Evolutionary conservation across 306 rosid genomes (phyloP).

Genomic region (Rosa chinensis): DNA sequence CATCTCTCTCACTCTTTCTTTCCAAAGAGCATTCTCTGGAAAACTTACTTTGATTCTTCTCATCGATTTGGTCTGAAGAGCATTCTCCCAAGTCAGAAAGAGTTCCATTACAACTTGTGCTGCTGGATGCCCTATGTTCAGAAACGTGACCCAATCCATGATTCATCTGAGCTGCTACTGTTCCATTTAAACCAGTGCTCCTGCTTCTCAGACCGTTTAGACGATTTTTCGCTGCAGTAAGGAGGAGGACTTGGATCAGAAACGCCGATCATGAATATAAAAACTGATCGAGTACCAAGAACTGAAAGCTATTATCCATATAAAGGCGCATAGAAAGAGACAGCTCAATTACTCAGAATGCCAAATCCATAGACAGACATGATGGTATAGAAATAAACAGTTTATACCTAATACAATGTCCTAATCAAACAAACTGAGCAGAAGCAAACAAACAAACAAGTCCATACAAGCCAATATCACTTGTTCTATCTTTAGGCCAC

Average conservation of each 20-base stretch:
- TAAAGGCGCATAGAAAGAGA: background rate
- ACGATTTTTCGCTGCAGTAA: slow-evolving; percentile 58
- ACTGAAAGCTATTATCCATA: background rate
- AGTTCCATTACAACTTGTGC: slow-evolving; percentile 32
- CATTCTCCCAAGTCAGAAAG: slow-evolving; percentile 44
- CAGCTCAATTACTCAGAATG: background rate
- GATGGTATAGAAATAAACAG: background rate
- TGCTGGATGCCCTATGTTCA: slow-evolving; percentile 29
- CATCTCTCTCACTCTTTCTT: background rate
- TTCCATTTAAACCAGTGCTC: slow-evolving; percentile 36
- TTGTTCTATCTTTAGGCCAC: background rate
- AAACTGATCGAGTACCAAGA: background rate
- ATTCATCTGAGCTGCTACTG: slow-evolving; percentile 34
- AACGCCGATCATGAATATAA: background rate
- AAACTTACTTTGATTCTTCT: slow-evolving; percentile 22
- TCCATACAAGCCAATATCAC: background rate
- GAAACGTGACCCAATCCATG: slow-evolving; percentile 25
- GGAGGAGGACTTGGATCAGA: slow-evolving; percentile 25
- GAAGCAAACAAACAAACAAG: background rate
- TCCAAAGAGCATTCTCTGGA: background rate
- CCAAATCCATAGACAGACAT: slow-evolving; percentile 3
- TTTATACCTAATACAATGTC: background rate
- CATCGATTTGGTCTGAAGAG: slow-evolving; percentile 31
- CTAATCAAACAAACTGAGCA: background rate
- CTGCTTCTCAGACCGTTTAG: slow-evolving; percentile 29